Percentiles rank a stretch among this genome's conserved stretches.
Conservation (phyloP, 129 eudicot species). For the Pittosporum tobira region DNA sequence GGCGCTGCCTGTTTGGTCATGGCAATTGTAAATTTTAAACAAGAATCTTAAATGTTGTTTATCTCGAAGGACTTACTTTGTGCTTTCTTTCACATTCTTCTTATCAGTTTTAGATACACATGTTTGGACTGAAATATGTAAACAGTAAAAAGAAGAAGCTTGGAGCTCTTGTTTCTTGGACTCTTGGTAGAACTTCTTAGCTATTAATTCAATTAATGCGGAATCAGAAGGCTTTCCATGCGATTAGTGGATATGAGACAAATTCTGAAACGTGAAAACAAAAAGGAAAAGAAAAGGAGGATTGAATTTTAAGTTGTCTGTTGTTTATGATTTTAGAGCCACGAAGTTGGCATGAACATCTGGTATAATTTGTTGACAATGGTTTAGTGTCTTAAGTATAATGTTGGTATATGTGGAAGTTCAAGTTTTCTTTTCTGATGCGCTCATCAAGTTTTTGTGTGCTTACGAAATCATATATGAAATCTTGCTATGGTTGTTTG, state of each 20-base stretch:
- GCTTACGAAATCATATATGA: too few relatives aligned
- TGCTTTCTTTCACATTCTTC: background rate
- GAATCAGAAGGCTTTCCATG: background rate
- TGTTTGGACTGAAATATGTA: too few relatives aligned
- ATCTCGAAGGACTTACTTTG: background rate
- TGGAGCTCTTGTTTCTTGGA: background rate
- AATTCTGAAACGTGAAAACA: too few relatives aligned
- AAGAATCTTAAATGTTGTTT: background rate
- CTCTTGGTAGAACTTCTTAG: background rate
- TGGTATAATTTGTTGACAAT: background rate
- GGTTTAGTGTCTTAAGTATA: too few relatives aligned
- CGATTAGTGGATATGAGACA: background rate
- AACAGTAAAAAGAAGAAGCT: background rate
- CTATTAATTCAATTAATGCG: background rate
- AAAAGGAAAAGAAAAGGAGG: too few relatives aligned
- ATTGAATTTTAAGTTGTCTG: background rate
- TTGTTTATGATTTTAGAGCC: background rate
- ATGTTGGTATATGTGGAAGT: too few relatives aligned
- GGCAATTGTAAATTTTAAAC: background rate
- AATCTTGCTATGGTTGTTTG: too few relatives aligned
- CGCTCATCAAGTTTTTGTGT: too few relatives aligned
- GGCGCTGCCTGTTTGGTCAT: too few relatives aligned
- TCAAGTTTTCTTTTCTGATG: too few relatives aligned
- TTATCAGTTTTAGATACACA: background rate
- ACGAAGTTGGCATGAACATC: background rate